Conservation (phyloP, 768 basidiomycete genomes). For the Dioszegia aurantiaca region DNA sequence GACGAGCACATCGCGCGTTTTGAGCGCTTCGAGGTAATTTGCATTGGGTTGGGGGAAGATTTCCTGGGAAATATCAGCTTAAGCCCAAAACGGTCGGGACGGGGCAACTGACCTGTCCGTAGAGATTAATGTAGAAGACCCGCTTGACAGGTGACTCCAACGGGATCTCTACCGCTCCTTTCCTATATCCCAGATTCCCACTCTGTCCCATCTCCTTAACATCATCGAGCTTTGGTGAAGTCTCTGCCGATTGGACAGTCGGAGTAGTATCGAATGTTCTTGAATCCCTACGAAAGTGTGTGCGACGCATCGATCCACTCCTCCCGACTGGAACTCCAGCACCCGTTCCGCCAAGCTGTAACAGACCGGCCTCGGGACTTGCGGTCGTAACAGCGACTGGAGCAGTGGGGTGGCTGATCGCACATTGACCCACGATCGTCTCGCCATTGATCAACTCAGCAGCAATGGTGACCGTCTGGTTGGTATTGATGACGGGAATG, state of each 20-base stretch:
- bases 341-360: slow-evolving; percentile 4
- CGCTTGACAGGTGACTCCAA: slow-evolving; percentile 42
- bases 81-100: no score
- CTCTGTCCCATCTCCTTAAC: slow-evolving; percentile 13
- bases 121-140: slow-evolving; percentile 82
- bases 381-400: background rate
- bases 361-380: background rate
- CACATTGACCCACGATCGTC: slow-evolving; percentile 83
- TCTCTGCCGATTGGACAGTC: background rate
- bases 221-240: slow-evolving; percentile 4
- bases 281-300: slow-evolving; percentile 36
- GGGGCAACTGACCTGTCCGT: slow-evolving; percentile 61
- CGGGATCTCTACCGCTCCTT: slow-evolving; percentile 44
- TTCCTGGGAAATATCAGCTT: no score
- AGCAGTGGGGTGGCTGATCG: slow-evolving; percentile 79
- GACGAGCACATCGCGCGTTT: slow-evolving; percentile 66
- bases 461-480: slow-evolving; percentile 88
- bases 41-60: slow-evolving; percentile 86
- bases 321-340: slow-evolving; percentile 7
- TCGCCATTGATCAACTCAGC: slow-evolving; percentile 77
- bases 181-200: slow-evolving; percentile 44
- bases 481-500: slow-evolving; percentile 85
- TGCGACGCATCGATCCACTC: slow-evolving; percentile 4
- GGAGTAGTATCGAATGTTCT: slow-evolving; percentile 36
- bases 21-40: slow-evolving; percentile 67